Evolutionary conservation across 2,329 filamentous ascomycete genomes (phyloP).

Genomic region (Fusarium miscanthi): DNA sequence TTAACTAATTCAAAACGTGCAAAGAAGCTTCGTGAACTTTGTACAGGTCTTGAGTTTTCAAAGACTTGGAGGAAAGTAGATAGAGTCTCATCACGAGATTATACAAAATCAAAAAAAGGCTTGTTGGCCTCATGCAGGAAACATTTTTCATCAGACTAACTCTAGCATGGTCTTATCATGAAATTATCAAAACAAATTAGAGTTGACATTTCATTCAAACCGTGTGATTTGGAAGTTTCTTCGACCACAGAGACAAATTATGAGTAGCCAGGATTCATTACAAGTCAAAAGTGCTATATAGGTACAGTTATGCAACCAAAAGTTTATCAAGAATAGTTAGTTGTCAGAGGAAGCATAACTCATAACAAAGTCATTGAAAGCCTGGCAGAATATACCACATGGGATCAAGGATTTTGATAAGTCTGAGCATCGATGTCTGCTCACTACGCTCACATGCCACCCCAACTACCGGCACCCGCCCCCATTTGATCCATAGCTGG

Average conservation of each 20-base stretch:
- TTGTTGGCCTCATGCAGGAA: not conserved
- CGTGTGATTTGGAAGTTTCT: not conserved
- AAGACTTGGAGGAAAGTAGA: not conserved
- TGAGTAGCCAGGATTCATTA: not conserved
- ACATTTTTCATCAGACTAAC: not conserved
- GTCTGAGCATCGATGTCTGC: not conserved
- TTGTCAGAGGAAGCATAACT: too few relatives aligned
- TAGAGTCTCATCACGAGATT: not conserved
- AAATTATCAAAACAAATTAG: not conserved
- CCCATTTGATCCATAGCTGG: conserved; percentile 3
- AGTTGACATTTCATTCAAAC: not conserved
- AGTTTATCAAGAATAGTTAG: not conserved
- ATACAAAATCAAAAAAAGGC: not conserved
- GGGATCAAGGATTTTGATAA: not conserved
- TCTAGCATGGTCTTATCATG: not conserved
- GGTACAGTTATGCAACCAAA: not conserved
- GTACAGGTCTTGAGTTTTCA: not conserved
- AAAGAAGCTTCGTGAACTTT: not conserved
- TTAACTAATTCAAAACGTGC: not conserved
- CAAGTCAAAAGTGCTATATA: not conserved
- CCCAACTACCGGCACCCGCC: conserved; percentile 29
- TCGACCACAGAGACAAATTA: not conserved
- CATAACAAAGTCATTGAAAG: not conserved
- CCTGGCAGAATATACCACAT: not conserved
- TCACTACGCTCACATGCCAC: conserved; percentile 23